Evolutionary conservation across 441 rosid genomes (phyloP).

Genomic region (Dalechampia spathulata): DNA sequence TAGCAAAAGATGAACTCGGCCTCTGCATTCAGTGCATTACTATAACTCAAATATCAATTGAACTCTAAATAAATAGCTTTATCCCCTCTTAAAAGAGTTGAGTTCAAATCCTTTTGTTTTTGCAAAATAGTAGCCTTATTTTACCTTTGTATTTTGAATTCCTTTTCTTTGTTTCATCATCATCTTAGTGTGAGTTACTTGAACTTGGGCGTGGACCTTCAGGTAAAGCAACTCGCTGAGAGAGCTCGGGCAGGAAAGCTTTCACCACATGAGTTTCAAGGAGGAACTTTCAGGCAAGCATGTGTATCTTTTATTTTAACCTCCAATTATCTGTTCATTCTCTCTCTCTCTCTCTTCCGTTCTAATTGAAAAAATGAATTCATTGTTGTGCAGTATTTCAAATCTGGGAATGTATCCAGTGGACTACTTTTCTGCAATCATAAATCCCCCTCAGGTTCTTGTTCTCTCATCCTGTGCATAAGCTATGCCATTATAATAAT

Average conservation of each 20-base stretch:
- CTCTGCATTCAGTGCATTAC: background rate
- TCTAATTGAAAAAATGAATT: background rate
- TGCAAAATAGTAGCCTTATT: background rate
- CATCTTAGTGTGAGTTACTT: slow-evolving; percentile 13
- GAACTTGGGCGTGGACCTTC: slow-evolving; percentile 12
- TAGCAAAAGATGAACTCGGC: background rate
- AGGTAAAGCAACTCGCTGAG: slow-evolving; percentile 95
- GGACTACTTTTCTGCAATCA: slow-evolving; percentile 82
- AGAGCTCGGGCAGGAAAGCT: slow-evolving; percentile 93
- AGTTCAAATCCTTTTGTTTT: background rate
- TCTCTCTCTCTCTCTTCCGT: slow-evolving; percentile 7
- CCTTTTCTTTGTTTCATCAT: background rate
- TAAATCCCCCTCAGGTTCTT: slow-evolving; percentile 92
- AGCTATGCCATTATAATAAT: background rate
- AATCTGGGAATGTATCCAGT: slow-evolving; percentile 99
- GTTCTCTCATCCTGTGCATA: slow-evolving; percentile 12
- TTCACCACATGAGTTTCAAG: slow-evolving; percentile 84
- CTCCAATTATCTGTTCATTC: background rate
- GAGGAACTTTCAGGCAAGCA: slow-evolving; percentile 87
- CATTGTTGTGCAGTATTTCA: slow-evolving; percentile 71
- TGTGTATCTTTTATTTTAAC: slow-evolving; percentile 4
- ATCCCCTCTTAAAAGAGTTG: background rate
- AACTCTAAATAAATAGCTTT: no score
- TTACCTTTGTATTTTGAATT: slow-evolving; percentile 1
- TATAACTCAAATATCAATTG: no score